Percentiles rank a stretch among this genome's conserved stretches.
phyloP scores from a whole-genome alignment of 768 basidiomycete genomes.

The Austroboletus eburneus region DNA sequence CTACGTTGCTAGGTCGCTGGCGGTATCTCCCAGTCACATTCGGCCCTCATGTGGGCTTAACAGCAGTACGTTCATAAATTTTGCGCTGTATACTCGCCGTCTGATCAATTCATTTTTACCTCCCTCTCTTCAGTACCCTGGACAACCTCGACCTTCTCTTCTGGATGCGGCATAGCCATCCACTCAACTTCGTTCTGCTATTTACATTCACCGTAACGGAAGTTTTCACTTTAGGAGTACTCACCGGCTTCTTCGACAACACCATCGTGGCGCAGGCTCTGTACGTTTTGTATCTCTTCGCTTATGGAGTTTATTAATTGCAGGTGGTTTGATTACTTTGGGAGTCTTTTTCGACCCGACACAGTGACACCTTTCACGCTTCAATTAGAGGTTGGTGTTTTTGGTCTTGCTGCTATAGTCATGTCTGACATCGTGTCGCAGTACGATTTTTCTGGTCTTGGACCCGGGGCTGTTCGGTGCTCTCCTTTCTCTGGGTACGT shows the following conservation, averaged over 20 bases:
- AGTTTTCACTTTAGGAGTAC: no score
- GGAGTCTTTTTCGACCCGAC: conserved; percentile 91
- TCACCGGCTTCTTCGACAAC: conserved; percentile 71
- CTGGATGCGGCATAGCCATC: conserved; percentile 92
- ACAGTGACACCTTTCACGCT: conserved; percentile 95
- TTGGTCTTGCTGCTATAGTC: neutral
- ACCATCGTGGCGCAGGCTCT: conserved; percentile 81
- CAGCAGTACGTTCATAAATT: conserved; percentile 50
- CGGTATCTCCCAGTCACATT: conserved; percentile 56
- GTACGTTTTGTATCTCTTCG: conserved; percentile 37
- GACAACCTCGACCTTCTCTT: conserved; percentile 76
- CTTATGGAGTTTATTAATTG: conserved; percentile 7
- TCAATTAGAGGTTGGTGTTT: conserved; percentile 72
- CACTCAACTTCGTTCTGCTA: conserved; percentile 81
- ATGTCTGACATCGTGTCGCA: conserved; percentile 24
- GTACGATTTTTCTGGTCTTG: conserved; percentile 95
- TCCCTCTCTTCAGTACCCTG: conserved; percentile 75
- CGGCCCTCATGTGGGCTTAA: conserved; percentile 66
- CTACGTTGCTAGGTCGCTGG: conserved; percentile 80
- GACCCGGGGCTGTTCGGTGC: conserved; percentile 86
- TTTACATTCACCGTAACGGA: conserved; percentile 84
- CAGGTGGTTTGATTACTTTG: conserved; percentile 70
- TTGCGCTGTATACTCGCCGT: neutral
- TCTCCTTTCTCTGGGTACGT: conserved; percentile 71
- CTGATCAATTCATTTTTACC: conserved; percentile 48